phyloP scores from a whole-genome alignment of 257 asterid genomes.

The Primulina eburnea region DNA sequence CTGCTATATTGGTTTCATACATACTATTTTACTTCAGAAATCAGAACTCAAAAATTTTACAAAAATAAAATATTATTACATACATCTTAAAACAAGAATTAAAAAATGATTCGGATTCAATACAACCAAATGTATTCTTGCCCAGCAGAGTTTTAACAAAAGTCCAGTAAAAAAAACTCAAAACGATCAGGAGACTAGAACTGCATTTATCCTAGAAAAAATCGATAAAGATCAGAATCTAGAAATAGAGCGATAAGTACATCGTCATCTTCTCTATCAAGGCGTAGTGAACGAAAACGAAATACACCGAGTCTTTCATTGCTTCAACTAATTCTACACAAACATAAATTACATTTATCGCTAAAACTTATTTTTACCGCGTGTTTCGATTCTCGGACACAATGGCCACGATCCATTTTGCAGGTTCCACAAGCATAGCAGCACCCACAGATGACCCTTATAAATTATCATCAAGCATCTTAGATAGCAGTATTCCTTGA shows the following conservation, averaged over 20 bases:
- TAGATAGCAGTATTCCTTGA: constrained; percentile 72
- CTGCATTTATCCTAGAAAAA: neutral
- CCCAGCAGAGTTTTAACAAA: neutral
- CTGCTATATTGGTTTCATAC: too few relatives aligned
- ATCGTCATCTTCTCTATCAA: constrained; percentile 25
- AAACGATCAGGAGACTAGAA: neutral
- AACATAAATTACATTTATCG: constrained; percentile 43
- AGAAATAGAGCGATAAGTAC: neutral
- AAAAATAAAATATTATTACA: neutral
- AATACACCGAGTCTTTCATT: constrained; percentile 23
- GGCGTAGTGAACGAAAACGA: constrained; percentile 23
- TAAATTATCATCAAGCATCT: constrained; percentile 59
- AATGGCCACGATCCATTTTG: neutral
- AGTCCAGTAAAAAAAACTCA: neutral
- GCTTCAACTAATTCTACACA: constrained; percentile 39
- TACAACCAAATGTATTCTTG: neutral
- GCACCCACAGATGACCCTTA: constrained; percentile 19
- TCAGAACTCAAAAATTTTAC: neutral
- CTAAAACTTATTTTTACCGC: constrained; percentile 37
- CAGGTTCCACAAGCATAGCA: constrained; percentile 11
- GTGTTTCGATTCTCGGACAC: constrained; percentile 22
- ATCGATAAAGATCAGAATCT: neutral
- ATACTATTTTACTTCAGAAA: neutral
- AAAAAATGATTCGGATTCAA: too few relatives aligned
- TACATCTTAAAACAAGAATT: neutral